These are phyloP conservation scores for Mycena citricolor DNA, from an alignment of 1,284 basidiomycete genomes.

Conservation along the genomic window DNA sequence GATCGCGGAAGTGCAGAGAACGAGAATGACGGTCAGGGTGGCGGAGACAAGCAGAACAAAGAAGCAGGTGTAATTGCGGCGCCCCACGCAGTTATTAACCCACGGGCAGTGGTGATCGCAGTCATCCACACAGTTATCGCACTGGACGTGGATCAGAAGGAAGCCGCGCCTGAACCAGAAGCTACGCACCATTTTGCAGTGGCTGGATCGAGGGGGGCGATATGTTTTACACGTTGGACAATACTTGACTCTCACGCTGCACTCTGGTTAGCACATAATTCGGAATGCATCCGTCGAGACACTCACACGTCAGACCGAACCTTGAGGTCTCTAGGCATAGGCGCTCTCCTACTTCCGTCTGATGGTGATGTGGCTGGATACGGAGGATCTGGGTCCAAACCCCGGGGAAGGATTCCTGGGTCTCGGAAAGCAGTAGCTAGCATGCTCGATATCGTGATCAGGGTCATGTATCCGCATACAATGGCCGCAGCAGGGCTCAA, in stretches of 20 bases:
- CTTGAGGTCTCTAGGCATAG: constrained; percentile 78
- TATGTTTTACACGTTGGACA: constrained; percentile 90
- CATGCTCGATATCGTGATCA: constrained; percentile 78
- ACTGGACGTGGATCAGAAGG: constrained; percentile 44
- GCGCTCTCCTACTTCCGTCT: constrained; percentile 58
- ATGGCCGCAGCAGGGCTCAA: constrained; percentile 71
- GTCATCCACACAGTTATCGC: constrained; percentile 92
- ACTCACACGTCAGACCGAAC: constrained; percentile 79
- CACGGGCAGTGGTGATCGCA: constrained; percentile 93
- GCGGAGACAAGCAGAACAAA: constrained; percentile 73
- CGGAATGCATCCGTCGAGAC: constrained; percentile 1
- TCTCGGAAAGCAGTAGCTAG: constrained; percentile 71
- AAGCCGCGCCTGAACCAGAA: constrained; percentile 8
- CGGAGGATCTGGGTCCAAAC: constrained; percentile 83
- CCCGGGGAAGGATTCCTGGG: constrained; percentile 86
- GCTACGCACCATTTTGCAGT: constrained; percentile 80
- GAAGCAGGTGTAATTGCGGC: constrained; percentile 90
- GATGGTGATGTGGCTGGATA: constrained; percentile 59
- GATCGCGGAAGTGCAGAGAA: constrained; percentile 79
- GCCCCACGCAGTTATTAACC: constrained; percentile 92
- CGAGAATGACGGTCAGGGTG: constrained; percentile 67
- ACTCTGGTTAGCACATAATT: constrained; percentile 9
- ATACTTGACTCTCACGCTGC: constrained; percentile 84
- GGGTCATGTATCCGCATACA: constrained; percentile 75
- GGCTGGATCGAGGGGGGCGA: constrained; percentile 86